Evolutionary conservation across 2,329 filamentous ascomycete genomes (phyloP).

Genomic region (Colletotrichum scovillei): DNA sequence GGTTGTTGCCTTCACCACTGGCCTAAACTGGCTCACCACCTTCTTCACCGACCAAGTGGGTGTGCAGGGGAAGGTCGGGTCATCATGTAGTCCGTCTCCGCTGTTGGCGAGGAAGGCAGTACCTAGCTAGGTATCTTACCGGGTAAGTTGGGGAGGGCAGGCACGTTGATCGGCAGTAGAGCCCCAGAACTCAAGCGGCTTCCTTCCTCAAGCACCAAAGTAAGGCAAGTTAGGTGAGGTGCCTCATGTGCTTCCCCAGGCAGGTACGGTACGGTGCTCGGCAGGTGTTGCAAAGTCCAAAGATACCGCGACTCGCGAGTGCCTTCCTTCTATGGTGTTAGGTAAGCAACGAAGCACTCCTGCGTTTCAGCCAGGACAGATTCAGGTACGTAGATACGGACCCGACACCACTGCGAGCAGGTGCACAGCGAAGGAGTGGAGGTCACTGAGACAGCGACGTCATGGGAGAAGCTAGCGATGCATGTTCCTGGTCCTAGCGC

Average conservation of each 20-base stretch:
- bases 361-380: neutral
- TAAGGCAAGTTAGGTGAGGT: no score
- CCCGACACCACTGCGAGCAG: neutral
- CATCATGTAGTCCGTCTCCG: neutral
- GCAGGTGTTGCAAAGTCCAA: no score
- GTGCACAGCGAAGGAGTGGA: neutral
- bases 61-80: neutral
- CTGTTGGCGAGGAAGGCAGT: neutral
- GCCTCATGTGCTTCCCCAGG: no score
- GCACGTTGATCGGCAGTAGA: neutral
- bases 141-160: neutral
- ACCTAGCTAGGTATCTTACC: no score
- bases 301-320: no score
- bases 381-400: neutral
- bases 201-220: neutral
- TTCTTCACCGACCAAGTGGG: neutral
- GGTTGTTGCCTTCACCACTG: neutral
- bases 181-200: no score
- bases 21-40: neutral
- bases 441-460: constrained; percentile 26
- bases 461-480: constrained; percentile 20
- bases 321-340: neutral
- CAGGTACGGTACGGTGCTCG: no score
- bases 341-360: neutral
- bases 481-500: constrained; percentile 32